Evolutionary conservation across 306 rosid species (phyloP).

Genomic region (Cajanus cajan): DNA sequence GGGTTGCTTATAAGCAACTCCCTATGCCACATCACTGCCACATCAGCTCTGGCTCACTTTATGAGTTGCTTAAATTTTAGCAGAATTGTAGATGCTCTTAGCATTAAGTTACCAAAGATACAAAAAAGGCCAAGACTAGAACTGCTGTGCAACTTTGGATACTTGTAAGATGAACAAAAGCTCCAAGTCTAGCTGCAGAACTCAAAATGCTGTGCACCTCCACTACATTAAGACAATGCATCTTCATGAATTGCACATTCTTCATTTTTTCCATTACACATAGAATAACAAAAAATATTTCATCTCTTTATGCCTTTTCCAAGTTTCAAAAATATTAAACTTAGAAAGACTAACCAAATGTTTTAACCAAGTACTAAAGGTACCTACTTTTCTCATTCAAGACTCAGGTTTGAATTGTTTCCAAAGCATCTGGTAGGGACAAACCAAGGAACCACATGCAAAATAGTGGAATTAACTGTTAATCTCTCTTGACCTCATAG

Average conservation of each 20-base stretch:
- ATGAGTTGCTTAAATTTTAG: no score
- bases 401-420: background rate
- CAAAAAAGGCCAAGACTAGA: background rate
- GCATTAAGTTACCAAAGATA: slow-evolving; percentile 5
- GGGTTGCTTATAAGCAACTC: no score
- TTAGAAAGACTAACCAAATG: background rate
- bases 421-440: background rate
- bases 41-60: no score
- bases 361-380: background rate
- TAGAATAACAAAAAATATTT: slow-evolving; percentile 9
- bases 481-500: slow-evolving; percentile 6
- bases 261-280: background rate
- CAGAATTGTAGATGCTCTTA: no score
- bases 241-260: slow-evolving; percentile 1
- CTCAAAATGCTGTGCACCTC: background rate
- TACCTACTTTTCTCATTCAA: background rate
- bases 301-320: slow-evolving; percentile 1
- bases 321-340: slow-evolving; percentile 7
- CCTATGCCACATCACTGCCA: no score
- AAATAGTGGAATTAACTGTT: background rate
- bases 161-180: slow-evolving; percentile 6
- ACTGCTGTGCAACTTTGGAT: background rate
- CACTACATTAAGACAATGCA: background rate
- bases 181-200: background rate
- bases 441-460: background rate